Base-by-base conservation (phyloP, 306 rosid species). In the Rosa persica region DNA sequence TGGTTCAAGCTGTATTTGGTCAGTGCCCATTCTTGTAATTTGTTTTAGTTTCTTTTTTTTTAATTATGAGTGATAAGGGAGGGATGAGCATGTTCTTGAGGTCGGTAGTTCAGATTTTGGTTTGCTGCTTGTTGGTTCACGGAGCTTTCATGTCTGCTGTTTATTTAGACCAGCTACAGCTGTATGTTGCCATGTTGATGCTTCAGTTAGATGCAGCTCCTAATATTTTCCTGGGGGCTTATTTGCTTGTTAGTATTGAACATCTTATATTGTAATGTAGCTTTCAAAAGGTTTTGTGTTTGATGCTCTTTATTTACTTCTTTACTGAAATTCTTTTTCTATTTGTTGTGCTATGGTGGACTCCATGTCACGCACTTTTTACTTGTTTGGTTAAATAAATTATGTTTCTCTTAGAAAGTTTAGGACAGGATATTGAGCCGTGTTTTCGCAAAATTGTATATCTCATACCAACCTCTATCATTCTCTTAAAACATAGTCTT, bases 11-110 rank as follows among this genome's bases (percentile, higher is more conserved):
- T 55, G 25, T 55, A 19, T 0, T 57, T 57, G 30, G 30, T 23
- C 11, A 58, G 34, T 25, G 15, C 36, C 15, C 15, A 22, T 58
- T 22, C 36, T 57, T 57, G 4, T 23, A 58, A 30, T 58, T 23
- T 10, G 34, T 11, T 58, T 22, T 58, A 58, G 36, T 54, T 54
- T 54, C 27, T 20, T 54, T 54, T 19, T 1, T 44, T 15, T 52
- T n/a, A n/a, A 6, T 52, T 19, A 22, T 23, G 16, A 10, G 30
- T 58, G 34, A 25, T 60, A 23, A 25, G 34, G 15, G 36, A 48
- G 23, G 70, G 51, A 65, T 34, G n/a, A 64, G 38, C 73, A 65
- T 47, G 79, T 76, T 67, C 5, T 64, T 34, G 43, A 34, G n/a
- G 42, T 3, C 8, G 16, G 69, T 38, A 34, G 57, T 34, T 64